Evolutionary conservation across 2,329 filamentous ascomycete species (phyloP).

Genomic region (Botryotinia convoluta): DNA sequence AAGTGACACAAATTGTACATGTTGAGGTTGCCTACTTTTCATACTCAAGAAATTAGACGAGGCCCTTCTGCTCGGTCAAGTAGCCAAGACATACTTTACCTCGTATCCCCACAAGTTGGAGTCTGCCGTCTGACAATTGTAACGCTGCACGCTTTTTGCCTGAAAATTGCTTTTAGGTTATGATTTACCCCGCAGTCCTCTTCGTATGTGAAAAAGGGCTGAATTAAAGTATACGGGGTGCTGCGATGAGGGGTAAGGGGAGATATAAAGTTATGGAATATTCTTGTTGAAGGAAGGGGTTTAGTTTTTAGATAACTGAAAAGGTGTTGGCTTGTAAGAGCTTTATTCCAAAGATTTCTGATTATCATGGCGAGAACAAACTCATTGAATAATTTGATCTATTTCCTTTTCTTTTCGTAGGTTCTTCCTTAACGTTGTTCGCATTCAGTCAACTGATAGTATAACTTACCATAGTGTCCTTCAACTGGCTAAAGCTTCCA

Average conservation of each 20-base stretch:
- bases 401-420: neutral
- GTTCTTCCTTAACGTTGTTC: neutral
- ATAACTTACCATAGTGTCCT: neutral
- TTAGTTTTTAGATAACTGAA: neutral
- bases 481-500: neutral
- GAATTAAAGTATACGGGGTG: neutral
- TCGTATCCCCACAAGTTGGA: neutral
- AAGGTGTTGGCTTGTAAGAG: neutral
- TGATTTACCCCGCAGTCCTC: constrained; percentile 4
- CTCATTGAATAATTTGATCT: neutral
- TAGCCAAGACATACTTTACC: constrained; percentile 8
- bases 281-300: neutral
- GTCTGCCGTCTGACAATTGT: neutral
- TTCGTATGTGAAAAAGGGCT: constrained; percentile 1
- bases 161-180: neutral
- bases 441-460: neutral
- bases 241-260: neutral
- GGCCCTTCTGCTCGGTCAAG: neutral
- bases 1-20: neutral
- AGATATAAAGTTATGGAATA: constrained; percentile 8
- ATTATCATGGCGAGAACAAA: neutral
- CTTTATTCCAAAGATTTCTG: neutral
- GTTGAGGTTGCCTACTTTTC: neutral
- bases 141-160: constrained; percentile 12
- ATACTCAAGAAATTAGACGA: neutral